Evolutionary conservation across 495 filamentous ascomycete species (phyloP).

Genomic region (Thozetella sp.): DNA sequence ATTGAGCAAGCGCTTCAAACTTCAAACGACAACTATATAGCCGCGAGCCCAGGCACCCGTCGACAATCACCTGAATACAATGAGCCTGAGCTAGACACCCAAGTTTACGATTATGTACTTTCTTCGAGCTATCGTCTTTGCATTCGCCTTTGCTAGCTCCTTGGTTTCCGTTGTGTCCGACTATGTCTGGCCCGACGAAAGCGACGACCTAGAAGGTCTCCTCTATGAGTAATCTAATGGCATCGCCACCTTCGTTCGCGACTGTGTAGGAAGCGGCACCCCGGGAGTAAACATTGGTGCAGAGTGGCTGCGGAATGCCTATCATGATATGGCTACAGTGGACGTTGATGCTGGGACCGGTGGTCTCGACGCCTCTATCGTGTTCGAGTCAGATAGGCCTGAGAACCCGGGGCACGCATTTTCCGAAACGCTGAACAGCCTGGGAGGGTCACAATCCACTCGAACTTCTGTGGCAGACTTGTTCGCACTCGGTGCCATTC

Average conservation of each 20-base stretch:
- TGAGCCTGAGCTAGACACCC: no score
- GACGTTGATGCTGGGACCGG: constrained; percentile 23
- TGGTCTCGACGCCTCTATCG: constrained; percentile 33
- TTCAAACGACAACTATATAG: no score
- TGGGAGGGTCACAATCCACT: constrained; percentile 4
- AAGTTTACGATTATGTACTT: no score
- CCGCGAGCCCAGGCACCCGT: no score
- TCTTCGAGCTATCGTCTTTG: no score
- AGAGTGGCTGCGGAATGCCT: constrained; percentile 45
- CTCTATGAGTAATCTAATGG: neutral
- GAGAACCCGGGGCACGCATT: constrained; percentile 40
- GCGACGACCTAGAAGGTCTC: neutral
- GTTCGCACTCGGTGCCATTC: constrained; percentile 7
- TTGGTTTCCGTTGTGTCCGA: no score
- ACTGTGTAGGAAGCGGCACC: neutral
- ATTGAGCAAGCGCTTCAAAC: no score
- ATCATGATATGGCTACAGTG: constrained; percentile 34
- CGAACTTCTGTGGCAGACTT: constrained; percentile 9
- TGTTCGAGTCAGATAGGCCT: constrained; percentile 23
- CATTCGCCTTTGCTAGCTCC: no score
- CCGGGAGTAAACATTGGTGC: constrained; percentile 11
- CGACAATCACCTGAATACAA: no score
- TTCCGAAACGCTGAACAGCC: constrained; percentile 27
- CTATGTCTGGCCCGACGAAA: neutral
- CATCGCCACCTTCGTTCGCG: neutral